phyloP scores from a whole-genome alignment of 306 rosid genomes.

The Lathyrus tuberosus region DNA sequence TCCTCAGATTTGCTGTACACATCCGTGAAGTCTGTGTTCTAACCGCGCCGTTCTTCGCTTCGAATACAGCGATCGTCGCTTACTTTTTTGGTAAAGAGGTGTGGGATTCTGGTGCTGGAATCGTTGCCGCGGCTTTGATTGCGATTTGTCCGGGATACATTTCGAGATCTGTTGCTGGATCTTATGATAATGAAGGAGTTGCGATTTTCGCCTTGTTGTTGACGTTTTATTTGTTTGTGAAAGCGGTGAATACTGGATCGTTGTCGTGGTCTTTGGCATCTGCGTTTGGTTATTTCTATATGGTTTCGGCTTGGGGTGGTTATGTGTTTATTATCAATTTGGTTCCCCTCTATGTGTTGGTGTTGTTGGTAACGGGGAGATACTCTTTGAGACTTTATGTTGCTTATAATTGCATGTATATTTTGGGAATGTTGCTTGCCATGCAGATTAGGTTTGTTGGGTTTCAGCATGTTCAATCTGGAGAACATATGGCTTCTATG shows the following conservation, averaged over 20 bases:
- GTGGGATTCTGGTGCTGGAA: conserved; percentile 97
- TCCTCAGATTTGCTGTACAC: conserved; percentile 78
- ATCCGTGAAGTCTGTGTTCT: conserved; percentile 96
- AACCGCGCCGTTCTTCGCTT: conserved; percentile 94
- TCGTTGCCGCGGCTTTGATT: conserved; percentile 87
- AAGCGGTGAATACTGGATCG: conserved; percentile 92
- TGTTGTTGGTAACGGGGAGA: conserved; percentile 81
- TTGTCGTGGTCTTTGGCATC: conserved; percentile 91
- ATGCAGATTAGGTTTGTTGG: conserved; percentile 99
- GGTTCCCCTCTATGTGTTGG: conserved; percentile 88
- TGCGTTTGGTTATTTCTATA: conserved; percentile 93
- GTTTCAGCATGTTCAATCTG: conserved; percentile 98
- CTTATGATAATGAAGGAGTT: conserved; percentile 97
- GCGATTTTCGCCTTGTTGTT: conserved; percentile 86
- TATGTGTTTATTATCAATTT: conserved; percentile 86
- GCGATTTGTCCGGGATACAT: conserved; percentile 98
- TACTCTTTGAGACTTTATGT: conserved; percentile 89
- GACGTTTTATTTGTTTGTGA: conserved; percentile 86
- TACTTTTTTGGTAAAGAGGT: conserved; percentile 90
- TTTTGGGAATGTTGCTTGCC: conserved; percentile 93
- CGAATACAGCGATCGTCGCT: conserved; percentile 89
- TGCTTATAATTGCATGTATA: conserved; percentile 91
- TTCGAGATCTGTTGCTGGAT: conserved; percentile 94
- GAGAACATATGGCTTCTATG: conserved; percentile 99
- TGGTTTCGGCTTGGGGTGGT: conserved; percentile 99